Conservation (phyloP, 2,329 filamentous ascomycete species). For the Xenosphaeropsis pyriputrescens region DNA sequence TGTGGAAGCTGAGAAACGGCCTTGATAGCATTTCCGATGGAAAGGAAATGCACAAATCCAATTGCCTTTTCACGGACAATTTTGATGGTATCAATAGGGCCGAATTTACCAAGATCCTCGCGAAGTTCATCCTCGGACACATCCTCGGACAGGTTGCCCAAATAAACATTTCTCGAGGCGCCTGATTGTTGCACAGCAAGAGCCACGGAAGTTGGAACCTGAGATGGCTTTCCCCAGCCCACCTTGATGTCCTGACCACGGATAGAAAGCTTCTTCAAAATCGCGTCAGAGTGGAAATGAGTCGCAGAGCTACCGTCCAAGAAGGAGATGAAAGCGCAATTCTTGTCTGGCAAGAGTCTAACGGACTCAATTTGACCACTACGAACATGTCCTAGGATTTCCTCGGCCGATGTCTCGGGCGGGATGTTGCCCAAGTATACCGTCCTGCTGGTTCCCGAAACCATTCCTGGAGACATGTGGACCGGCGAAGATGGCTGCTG, state of each 20-base stretch:
- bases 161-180: conserved; percentile 91
- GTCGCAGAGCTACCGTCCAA: conserved; percentile 94
- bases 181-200: conserved; percentile 94
- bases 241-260: conserved; percentile 99
- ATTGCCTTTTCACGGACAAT: conserved; percentile 96
- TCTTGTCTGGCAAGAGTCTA: conserved; percentile 91
- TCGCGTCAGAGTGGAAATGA: conserved; percentile 98
- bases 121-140: conserved; percentile 82
- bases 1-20: conserved; percentile 92
- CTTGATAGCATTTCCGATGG: conserved; percentile 96
- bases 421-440: conserved; percentile 98
- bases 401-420: conserved; percentile 91
- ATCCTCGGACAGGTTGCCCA: conserved; percentile 86
- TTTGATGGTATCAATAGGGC: conserved; percentile 93
- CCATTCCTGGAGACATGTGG: conserved; percentile 61
- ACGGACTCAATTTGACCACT: conserved; percentile 99
- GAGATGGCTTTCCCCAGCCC: conserved; percentile 96
- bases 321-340: conserved; percentile 99
- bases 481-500: conserved; percentile 58
- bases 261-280: conserved; percentile 98
- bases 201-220: conserved; percentile 95
- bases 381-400: conserved; percentile 89
- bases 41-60: conserved; percentile 93
- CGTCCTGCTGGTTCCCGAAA: conserved; percentile 85
- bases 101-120: conserved; percentile 92